Evolutionary conservation across 140 eudicot genomes (phyloP).

Genomic region (Cichorium intybus): DNA sequence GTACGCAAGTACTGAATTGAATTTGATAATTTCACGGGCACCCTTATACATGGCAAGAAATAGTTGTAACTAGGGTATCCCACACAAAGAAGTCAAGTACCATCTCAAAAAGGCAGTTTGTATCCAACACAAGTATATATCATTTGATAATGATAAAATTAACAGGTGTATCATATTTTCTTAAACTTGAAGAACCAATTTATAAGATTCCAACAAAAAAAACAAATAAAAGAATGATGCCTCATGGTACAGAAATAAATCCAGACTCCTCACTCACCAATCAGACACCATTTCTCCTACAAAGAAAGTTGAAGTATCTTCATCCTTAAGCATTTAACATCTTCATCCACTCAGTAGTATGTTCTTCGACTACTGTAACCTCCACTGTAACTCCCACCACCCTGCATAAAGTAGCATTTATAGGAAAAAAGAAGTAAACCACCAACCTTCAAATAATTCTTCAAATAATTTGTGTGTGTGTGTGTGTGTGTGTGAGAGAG

Average conservation of each 20-base stretch:
- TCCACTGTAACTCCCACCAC: slow-evolving; percentile 30
- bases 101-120: too few relatives aligned
- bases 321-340: background rate
- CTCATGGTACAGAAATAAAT: background rate
- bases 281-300: background rate
- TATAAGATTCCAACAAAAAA: background rate
- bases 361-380: slow-evolving; percentile 10
- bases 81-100: too few relatives aligned
- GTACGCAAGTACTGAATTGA: too few relatives aligned
- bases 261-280: too few relatives aligned
- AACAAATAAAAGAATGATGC: background rate
- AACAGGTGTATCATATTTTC: background rate
- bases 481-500: slow-evolving; percentile 15
- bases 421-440: background rate
- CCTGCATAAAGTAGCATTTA: slow-evolving; percentile 18
- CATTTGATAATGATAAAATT: background rate
- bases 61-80: too few relatives aligned
- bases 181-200: background rate
- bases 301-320: slow-evolving; percentile 3
- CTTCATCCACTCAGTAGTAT: slow-evolving; percentile 20
- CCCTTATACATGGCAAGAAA: too few relatives aligned
- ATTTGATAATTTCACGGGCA: too few relatives aligned
- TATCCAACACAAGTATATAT: too few relatives aligned
- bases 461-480: background rate
- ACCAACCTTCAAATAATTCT: background rate